A percentile compares a stretch with the other conserved stretches of the same genome.
phyloP scores from a whole-genome alignment of 768 basidiomycete species.

The Panaeolus papilionaceus region DNA sequence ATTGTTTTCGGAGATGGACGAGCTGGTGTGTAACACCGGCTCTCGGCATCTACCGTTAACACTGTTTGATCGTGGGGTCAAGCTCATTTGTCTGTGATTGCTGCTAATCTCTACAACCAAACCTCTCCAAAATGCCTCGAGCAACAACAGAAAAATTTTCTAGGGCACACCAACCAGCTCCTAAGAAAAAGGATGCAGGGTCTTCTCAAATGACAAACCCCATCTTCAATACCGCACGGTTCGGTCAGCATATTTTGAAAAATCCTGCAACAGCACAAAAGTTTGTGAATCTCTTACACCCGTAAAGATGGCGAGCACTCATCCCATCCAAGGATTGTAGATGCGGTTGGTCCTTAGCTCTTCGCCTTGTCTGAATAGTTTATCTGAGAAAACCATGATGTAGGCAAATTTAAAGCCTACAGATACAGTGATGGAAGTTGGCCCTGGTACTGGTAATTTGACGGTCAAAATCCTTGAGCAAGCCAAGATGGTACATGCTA shows the following conservation, averaged over 20 bases:
- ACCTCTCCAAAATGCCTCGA: constrained; percentile 64
- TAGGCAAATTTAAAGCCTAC: constrained; percentile 93
- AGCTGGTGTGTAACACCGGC: neutral
- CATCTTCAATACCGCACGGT: constrained; percentile 93
- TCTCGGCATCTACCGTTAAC: neutral
- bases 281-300: constrained; percentile 47
- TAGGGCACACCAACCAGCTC: constrained; percentile 70
- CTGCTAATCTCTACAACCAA: neutral
- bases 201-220: constrained; percentile 71
- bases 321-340: constrained; percentile 46
- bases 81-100: neutral
- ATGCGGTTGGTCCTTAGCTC: constrained; percentile 42
- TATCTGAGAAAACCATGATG: constrained; percentile 15
- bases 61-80: constrained; percentile 4
- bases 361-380: constrained; percentile 6
- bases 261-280: constrained; percentile 91
- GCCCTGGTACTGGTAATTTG: constrained; percentile 96
- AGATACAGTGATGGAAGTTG: constrained; percentile 96
- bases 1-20: constrained; percentile 1
- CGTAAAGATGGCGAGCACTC: constrained; percentile 18
- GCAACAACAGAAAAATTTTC: constrained; percentile 80
- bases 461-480: constrained; percentile 94
- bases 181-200: constrained; percentile 51
- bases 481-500: constrained; percentile 90
- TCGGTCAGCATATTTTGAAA: constrained; percentile 98